Evolutionary conservation across 2,329 filamentous ascomycete species (phyloP), one percentile per base, ranked within the genome.

Genomic region (Graphium sp.): DNA sequence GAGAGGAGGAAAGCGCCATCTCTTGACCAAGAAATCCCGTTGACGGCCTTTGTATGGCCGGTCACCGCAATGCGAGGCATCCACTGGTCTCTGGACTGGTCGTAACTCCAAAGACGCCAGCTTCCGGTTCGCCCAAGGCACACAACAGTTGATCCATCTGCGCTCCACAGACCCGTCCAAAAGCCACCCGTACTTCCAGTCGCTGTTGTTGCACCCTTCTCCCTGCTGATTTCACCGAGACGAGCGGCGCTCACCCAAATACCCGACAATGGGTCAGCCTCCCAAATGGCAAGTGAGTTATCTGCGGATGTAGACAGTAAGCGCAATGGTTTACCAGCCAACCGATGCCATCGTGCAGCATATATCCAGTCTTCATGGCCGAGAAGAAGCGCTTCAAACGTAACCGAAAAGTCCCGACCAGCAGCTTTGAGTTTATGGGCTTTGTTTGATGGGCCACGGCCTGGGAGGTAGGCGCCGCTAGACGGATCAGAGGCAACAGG

Each of bases 341-440:
- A 48, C 6, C 60, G 59, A 34, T 67, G 65, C 85, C 85, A 94
- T 31, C 63, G 61, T 2, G 81, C 75, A 32, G 80, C 91, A 51
- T 93, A 95, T 32, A 98, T 87, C 89, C 89, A 98, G 44, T 98
- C 89, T 46, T 98, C 89, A 45, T 98, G 89, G 7, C 89, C 89
- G 3, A 98, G 67, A 5, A 98, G 65, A 3, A 98, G 60, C 2
- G 89, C 89, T 49, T 98, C 89, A 39, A 98, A 95, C 0, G 84
- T 92, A 32, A 93, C 62, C 6, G 78, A 80, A 49, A 80, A 87
- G 38, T 76, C 74, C 4, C 57, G 59, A 1, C 53, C 60, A 1
- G 54, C 58, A 3, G 68, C 62, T 23, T 67, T 65, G 33, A 98
- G 71, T 31, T 69, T 67, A 47, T 95, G 79, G 1, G 80, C 77